Evolutionary conservation across 768 basidiomycete species (phyloP).

Genomic region (Lentinula sp.): DNA sequence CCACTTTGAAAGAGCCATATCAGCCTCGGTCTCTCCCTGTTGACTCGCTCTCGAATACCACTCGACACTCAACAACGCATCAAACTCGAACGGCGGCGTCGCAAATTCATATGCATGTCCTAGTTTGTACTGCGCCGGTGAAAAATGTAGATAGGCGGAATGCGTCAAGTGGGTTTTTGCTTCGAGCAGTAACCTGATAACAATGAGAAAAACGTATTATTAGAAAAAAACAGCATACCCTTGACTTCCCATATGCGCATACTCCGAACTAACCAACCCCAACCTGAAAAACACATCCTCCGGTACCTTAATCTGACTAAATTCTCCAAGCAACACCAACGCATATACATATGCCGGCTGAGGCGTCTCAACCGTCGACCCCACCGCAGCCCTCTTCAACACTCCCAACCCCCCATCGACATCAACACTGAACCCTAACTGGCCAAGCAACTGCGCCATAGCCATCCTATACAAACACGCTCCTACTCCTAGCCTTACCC

Average conservation of each 20-base stretch:
- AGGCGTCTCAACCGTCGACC: constrained; percentile 68
- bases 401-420: constrained; percentile 59
- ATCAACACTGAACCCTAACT: constrained; percentile 58
- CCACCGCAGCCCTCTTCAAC: constrained; percentile 70
- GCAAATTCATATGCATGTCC: constrained; percentile 93
- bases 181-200: constrained; percentile 31
- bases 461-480: constrained; percentile 87
- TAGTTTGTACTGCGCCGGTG: constrained; percentile 88
- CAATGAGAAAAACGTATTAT: constrained; percentile 23
- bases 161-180: constrained; percentile 76
- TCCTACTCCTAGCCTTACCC: constrained; percentile 67
- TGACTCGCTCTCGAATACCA: constrained; percentile 83
- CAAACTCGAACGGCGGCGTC: constrained; percentile 64
- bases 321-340: constrained; percentile 82
- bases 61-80: constrained; percentile 84
- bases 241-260: constrained; percentile 23
- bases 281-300: constrained; percentile 41
- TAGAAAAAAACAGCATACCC: background rate
- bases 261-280: constrained; percentile 48
- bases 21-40: constrained; percentile 85
- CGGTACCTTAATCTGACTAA: constrained; percentile 56
- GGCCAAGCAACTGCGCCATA: constrained; percentile 88
- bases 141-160: constrained; percentile 79
- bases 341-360: constrained; percentile 88
- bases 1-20: constrained; percentile 97